phyloP scores from a whole-genome alignment of 2,329 filamentous ascomycete species.

The Ilyonectria destructans region DNA sequence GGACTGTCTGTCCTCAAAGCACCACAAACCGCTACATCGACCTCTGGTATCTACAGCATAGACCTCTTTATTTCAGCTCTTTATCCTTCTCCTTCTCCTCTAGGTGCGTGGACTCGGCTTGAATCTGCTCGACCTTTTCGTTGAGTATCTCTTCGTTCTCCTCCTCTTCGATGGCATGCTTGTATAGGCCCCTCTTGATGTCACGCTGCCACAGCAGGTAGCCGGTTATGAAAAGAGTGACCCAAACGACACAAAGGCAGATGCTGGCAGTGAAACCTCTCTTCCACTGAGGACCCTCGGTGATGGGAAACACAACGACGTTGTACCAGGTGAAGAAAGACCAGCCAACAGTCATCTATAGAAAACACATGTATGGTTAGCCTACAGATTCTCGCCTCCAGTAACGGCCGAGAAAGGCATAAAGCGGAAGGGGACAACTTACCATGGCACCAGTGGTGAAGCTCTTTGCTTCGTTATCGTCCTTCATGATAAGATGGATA shows the following conservation, averaged over 20 bases:
- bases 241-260: slow-evolving; percentile 47
- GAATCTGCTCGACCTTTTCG: slow-evolving; percentile 34
- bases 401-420: accelerated
- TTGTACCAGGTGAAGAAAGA: slow-evolving; percentile 46
- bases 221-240: slow-evolving; percentile 51
- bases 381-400: not conserved
- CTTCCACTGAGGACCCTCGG: slow-evolving; percentile 39
- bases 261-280: slow-evolving; percentile 46
- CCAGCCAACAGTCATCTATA: slow-evolving; percentile 51
- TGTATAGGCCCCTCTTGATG: slow-evolving; percentile 44
- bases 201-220: slow-evolving; percentile 53
- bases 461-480: slow-evolving; percentile 40
- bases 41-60: no score
- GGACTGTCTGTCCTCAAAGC: no score
- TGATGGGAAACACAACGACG: slow-evolving; percentile 44
- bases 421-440: not conserved
- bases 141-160: slow-evolving; percentile 44
- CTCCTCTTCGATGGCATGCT: slow-evolving; percentile 41
- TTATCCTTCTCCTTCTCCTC: not conserved
- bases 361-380: not conserved
- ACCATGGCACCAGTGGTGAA: slow-evolving; percentile 50
- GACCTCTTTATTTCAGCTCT: not conserved
- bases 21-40: no score
- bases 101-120: not conserved
- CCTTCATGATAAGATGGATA: slow-evolving; percentile 46